A percentile compares a stretch with the other conserved stretches of the same genome.
phyloP scores from a whole-genome alignment of 306 rosid genomes.

The Vigna hirtella region DNA sequence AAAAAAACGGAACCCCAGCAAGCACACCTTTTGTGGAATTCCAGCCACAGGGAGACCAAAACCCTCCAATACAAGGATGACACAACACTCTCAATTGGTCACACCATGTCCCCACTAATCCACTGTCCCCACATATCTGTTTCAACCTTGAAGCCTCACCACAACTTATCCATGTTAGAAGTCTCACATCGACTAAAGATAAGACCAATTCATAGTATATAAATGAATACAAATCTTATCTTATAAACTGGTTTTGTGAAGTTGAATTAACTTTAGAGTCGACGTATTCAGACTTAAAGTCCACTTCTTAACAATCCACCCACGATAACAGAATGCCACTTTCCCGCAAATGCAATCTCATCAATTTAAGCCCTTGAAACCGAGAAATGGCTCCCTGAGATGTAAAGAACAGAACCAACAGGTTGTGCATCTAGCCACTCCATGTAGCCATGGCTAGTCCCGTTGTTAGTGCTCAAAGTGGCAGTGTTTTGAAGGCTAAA shows the following conservation, averaged over 20 bases:
- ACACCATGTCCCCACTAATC: slow-evolving; percentile 58
- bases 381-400: slow-evolving; percentile 56
- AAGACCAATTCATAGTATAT: too few species aligned
- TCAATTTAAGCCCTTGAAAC: slow-evolving; percentile 49
- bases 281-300: too few species aligned
- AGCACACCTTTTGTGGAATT: slow-evolving; percentile 53
- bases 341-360: slow-evolving; percentile 42
- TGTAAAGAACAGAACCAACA: slow-evolving; percentile 48
- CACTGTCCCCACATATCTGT: slow-evolving; percentile 41
- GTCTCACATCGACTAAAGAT: too few species aligned
- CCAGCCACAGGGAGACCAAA: slow-evolving; percentile 70
- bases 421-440: slow-evolving; percentile 60
- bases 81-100: slow-evolving; percentile 59
- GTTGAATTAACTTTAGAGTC: too few species aligned
- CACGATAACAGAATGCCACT: slow-evolving; percentile 47
- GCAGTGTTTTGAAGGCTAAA: not conserved
- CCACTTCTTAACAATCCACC: not conserved
- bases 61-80: slow-evolving; percentile 56
- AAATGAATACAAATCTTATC: fast-evolving
- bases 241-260: too few species aligned
- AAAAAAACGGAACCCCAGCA: slow-evolving; percentile 56
- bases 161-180: not conserved
- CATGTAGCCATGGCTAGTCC: slow-evolving; percentile 20
- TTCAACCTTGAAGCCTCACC: slow-evolving; percentile 40
- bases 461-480: not conserved